Evolutionary conservation across 2,329 filamentous ascomycete species (phyloP).

Genomic region (Xylaria sp.): DNA sequence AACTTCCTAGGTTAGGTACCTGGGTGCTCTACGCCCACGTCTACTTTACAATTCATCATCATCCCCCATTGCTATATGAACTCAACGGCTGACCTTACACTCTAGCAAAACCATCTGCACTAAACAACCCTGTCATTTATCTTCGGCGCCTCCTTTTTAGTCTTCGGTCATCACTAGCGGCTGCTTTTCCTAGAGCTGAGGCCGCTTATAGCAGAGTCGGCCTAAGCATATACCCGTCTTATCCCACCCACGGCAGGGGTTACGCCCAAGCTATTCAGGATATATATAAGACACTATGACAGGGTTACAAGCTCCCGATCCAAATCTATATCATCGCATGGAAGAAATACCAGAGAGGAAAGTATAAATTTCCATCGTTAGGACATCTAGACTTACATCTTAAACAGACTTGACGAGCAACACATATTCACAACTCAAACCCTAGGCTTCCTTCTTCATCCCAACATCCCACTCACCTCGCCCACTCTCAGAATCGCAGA

Average conservation of each 20-base stretch:
- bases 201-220: neutral
- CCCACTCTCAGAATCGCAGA: constrained; percentile 21
- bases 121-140: neutral
- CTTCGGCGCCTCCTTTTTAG: neutral
- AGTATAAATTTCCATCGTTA: constrained; percentile 11
- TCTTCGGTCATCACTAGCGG: neutral
- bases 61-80: neutral
- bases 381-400: constrained; percentile 3
- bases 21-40: neutral
- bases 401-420: constrained; percentile 26
- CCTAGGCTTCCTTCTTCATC: constrained; percentile 25
- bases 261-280: neutral
- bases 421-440: constrained; percentile 24
- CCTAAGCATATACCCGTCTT: neutral
- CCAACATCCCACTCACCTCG: constrained; percentile 21
- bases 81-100: neutral
- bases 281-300: constrained; percentile 18
- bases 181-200: neutral
- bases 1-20: neutral
- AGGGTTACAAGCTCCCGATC: constrained; percentile 14
- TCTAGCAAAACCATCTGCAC: neutral
- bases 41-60: neutral
- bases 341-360: constrained; percentile 27
- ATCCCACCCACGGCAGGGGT: neutral
- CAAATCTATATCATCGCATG: constrained; percentile 1